Evolutionary conservation across 2,329 filamentous ascomycete genomes (phyloP).

Genomic region (Clonostachys rhizophaga): DNA sequence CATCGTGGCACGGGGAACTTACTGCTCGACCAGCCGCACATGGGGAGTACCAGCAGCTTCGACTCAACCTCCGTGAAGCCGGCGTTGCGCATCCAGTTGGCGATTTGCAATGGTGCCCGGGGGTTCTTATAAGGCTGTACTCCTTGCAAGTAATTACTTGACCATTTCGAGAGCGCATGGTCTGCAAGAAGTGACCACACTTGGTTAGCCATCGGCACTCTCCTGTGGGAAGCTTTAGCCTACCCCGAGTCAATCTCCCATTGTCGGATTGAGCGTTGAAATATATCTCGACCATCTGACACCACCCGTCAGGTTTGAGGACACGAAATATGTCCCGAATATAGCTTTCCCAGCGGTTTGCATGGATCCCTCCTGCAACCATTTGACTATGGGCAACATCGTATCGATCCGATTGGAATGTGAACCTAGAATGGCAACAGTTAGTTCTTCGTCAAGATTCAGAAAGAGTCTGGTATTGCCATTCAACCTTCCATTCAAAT

Average conservation of each 20-base stretch:
- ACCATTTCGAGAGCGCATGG: constrained; percentile 66
- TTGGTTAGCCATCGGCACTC: too few species aligned
- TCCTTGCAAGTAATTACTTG: constrained; percentile 56
- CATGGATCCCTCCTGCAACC: constrained; percentile 67
- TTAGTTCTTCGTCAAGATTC: background rate
- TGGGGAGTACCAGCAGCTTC: constrained; percentile 60
- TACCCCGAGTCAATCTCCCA: constrained; percentile 65
- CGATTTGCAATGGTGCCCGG: constrained; percentile 56
- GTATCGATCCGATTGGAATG: constrained; percentile 67
- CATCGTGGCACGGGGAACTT: constrained; percentile 14
- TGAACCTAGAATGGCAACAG: constrained; percentile 40
- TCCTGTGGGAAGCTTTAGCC: constrained; percentile 9
- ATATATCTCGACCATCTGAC: constrained; percentile 85
- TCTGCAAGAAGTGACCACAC: constrained; percentile 24
- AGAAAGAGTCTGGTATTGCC: background rate
- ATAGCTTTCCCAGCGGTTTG: constrained; percentile 69
- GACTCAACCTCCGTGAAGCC: constrained; percentile 67
- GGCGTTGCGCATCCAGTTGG: constrained; percentile 50
- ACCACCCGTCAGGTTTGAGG: constrained; percentile 74
- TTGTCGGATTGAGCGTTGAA: constrained; percentile 83
- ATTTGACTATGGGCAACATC: constrained; percentile 79
- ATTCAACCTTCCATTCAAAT: constrained; percentile 54
- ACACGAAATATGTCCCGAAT: constrained; percentile 70
- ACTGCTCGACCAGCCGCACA: constrained; percentile 68
- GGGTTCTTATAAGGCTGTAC: constrained; percentile 63